Conservation (phyloP, 805 yeast genomes). For the Metschnikowia sp. region DNA sequence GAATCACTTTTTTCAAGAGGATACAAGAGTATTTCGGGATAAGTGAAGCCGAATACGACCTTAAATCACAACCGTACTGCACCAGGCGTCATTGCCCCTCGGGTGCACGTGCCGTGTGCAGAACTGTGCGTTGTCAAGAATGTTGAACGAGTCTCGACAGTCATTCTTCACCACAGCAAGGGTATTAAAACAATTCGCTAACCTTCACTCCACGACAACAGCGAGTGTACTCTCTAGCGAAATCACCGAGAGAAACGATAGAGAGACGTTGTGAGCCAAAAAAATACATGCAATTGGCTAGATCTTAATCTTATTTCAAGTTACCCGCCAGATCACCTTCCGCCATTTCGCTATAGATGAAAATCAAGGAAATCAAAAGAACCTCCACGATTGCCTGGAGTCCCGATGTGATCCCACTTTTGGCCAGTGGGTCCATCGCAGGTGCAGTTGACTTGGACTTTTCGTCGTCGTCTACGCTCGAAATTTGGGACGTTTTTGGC, state of each 20-base stretch:
- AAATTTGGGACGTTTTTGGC: conserved; percentile 68
- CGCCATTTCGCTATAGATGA: conserved; percentile 23
- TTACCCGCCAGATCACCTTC: not conserved
- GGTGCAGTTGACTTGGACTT: conserved; percentile 92
- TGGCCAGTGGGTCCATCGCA: conserved; percentile 93
- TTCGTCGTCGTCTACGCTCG: conserved; percentile 72
- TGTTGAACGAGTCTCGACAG: conserved; percentile 2
- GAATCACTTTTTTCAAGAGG: too few species aligned
- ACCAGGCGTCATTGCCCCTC: not conserved
- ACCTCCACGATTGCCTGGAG: conserved; percentile 99
- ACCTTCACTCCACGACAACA: not conserved
- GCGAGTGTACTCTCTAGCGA: too few species aligned
- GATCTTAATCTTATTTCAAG: not conserved
- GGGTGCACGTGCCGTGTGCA: not conserved
- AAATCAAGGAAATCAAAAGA: conserved; percentile 74
- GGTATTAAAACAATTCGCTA: not conserved
- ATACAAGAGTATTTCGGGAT: too few species aligned
- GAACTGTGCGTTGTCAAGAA: conserved; percentile 7
- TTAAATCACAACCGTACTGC: too few species aligned
- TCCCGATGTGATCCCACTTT: conserved; percentile 62
- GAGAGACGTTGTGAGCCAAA: not conserved
- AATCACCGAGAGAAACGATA: not conserved
- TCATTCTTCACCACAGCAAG: not conserved
- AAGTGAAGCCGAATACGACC: too few species aligned
- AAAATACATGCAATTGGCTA: not conserved